Percentiles rank a stretch among this genome's conserved stretches.
phyloP scores from a whole-genome alignment of 2,329 filamentous ascomycete genomes.

The Penicillium sumatraense region DNA sequence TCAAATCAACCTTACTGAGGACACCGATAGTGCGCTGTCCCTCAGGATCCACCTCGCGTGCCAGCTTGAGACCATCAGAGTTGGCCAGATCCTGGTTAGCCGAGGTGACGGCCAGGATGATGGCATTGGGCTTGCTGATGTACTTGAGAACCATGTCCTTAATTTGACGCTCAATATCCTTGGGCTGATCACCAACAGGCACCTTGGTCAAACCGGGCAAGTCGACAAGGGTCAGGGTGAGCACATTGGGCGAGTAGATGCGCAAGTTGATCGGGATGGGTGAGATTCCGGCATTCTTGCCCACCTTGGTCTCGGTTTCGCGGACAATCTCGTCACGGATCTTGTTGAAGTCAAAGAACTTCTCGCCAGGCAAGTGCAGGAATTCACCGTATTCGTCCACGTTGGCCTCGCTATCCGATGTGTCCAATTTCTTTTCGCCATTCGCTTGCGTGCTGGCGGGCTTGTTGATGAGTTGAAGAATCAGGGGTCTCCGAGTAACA shows the following conservation, averaged over 20 bases:
- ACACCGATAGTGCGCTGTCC: conserved; percentile 98
- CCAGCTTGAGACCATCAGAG: conserved; percentile 95
- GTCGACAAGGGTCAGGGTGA: conserved; percentile 95
- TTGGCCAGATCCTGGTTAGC: conserved; percentile 98
- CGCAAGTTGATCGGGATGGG: conserved; percentile 95
- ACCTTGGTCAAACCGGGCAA: conserved; percentile 96
- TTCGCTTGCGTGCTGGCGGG: conserved; percentile 67
- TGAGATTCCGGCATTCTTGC: conserved; percentile 94
- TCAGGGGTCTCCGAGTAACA: conserved; percentile 91
- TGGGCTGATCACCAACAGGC: conserved; percentile 91
- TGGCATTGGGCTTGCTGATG: conserved; percentile 97
- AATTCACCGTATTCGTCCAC: conserved; percentile 98
- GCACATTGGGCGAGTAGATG: conserved; percentile 97
- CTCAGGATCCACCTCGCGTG: conserved; percentile 94
- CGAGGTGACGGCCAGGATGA: conserved; percentile 93
- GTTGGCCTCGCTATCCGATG: conserved; percentile 85
- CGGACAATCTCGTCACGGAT: conserved; percentile 96
- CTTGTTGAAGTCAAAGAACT: conserved; percentile 98
- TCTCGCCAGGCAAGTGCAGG: conserved; percentile 94
- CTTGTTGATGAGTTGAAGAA: conserved; percentile 97
- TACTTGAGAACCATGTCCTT: conserved; percentile 98
- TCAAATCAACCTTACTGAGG: conserved; percentile 96
- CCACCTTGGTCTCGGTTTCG: conserved; percentile 96
- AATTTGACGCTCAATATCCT: conserved; percentile 96
- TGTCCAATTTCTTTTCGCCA: conserved; percentile 68